Base-by-base conservation (phyloP, 1,284 basidiomycete species). In the Fomitiporia mediterranea region DNA sequence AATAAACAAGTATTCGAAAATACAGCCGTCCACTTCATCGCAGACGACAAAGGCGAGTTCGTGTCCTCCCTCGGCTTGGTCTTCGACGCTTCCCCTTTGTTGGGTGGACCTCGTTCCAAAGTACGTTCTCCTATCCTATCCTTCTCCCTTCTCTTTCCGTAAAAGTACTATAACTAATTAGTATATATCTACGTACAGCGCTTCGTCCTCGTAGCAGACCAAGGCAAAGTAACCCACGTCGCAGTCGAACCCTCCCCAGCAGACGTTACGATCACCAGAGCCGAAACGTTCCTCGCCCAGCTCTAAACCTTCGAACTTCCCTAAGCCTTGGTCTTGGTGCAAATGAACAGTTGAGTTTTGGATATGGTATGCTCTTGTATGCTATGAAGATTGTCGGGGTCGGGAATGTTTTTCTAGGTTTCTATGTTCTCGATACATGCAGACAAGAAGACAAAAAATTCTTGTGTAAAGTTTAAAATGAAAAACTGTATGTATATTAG, bases 91-190 rank as follows among this genome's bases (percentile, higher is more conserved):
- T 74, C 79, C 5, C 68, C 71, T 2, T 64, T 81, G 27, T 77
- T 91, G 25, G 88, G 87, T 44, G 77, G 74, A 13, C 78, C 79
- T 9, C 83, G 87, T 54, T 74, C 86, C 38, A 84, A 87, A 79
- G 86, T 84, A 57, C 46, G 55, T 32, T 11, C 6, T 11, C 19
- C 43, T 17, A n/a, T 30, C 9, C 23, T 23, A n/a, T 34, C 9
- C 30, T 34, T 34, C 11, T 7, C 15, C 30, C n/a, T 30, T 34
- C 5, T 23, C 30, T 50, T 19, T 35, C 23, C 19, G n/a, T n/a
- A n/a, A n/a, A n/a, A 11, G 11, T 27, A 15, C 4, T 19, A 11
- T 44, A 9, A 27, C 21, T 44, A 11, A n/a, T 32, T 27, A 17
- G 9, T 51, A 11, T 40, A 19, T 19, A 5, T 19, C 9, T 25